Evolutionary conservation across 495 filamentous ascomycete species (phyloP).

Genomic region (Neurospora sp.): DNA sequence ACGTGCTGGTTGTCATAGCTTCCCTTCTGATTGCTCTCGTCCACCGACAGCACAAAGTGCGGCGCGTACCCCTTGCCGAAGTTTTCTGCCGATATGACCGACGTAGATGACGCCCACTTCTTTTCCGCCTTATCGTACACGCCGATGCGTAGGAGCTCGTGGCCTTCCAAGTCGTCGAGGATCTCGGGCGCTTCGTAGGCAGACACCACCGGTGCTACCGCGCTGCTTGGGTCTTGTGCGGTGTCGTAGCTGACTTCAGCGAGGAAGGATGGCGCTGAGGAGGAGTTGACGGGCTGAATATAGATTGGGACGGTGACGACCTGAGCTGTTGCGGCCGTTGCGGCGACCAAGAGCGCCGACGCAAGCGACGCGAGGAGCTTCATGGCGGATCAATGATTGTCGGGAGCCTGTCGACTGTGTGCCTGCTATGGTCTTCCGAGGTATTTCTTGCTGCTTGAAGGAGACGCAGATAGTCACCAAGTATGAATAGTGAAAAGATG

Average conservation of each 20-base stretch:
- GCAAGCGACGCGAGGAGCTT: slow-evolving; percentile 3
- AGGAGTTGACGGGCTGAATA: slow-evolving; percentile 32
- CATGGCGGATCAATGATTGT: not conserved
- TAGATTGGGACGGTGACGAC: slow-evolving; percentile 29
- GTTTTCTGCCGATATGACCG: slow-evolving; percentile 35
- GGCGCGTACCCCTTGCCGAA: slow-evolving; percentile 46
- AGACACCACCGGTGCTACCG: slow-evolving; percentile 22
- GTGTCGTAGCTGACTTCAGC: slow-evolving; percentile 39
- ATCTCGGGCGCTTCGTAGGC: slow-evolving; percentile 41
- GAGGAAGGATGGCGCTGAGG: slow-evolving; percentile 28
- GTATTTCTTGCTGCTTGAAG: not conserved
- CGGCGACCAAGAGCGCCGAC: slow-evolving; percentile 22
- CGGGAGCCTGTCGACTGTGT: not conserved
- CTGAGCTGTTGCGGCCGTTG: slow-evolving; percentile 11
- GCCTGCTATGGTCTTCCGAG: not conserved
- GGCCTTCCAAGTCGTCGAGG: slow-evolving; percentile 15
- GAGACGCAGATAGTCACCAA: not conserved
- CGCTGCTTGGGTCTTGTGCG: slow-evolving; percentile 3
- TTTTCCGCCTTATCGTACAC: slow-evolving; percentile 30
- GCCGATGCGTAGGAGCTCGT: slow-evolving; percentile 37
- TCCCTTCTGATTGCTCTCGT: slow-evolving; percentile 16
- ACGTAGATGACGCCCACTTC: slow-evolving; percentile 38
- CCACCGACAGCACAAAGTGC: slow-evolving; percentile 36
- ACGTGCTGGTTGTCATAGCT: slow-evolving; percentile 13
- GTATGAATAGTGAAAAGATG: not conserved